These are phyloP conservation scores for Cladosporium sp. DNA, from an alignment of 2,329 filamentous ascomycete genomes.

Conservation along the genomic window DNA sequence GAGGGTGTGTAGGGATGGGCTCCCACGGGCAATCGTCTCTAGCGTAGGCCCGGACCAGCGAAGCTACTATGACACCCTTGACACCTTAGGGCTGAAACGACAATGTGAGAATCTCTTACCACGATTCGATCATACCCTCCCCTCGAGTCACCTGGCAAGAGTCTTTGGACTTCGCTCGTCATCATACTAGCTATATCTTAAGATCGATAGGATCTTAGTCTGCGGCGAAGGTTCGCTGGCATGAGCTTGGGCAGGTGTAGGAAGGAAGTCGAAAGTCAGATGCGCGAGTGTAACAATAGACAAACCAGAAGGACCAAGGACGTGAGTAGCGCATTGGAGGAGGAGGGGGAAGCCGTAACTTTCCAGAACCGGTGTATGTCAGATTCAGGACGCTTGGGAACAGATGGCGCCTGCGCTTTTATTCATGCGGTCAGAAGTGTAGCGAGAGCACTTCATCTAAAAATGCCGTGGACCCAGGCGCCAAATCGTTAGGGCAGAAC, in stretches of 20 bases:
- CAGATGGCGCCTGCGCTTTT: conserved; percentile 5
- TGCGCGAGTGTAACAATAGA: too few relatives aligned
- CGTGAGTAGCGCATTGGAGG: too few relatives aligned
- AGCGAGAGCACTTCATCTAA: conserved; percentile 3
- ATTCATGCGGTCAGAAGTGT: neutral
- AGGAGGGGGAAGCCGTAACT: too few relatives aligned
- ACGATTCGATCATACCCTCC: neutral
- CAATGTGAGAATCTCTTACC: conserved; percentile 1
- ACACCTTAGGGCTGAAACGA: conserved; percentile 9
- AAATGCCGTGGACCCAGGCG: conserved; percentile 1
- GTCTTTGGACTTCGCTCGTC: neutral
- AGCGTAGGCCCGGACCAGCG: conserved; percentile 8
- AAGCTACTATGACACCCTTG: conserved; percentile 3
- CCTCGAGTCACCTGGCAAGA: neutral
- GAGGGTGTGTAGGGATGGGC: conserved; percentile 9
- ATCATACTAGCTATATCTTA: conserved; percentile 3
- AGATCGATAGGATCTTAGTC: neutral
- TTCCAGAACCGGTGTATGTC: too few relatives aligned
- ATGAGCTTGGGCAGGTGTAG: neutral
- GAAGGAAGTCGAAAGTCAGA: too few relatives aligned
- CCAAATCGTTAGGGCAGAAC: neutral
- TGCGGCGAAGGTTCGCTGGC: neutral
- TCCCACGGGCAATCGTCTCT: conserved; percentile 7
- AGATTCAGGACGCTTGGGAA: neutral
- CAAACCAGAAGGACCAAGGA: too few relatives aligned